Conservation (phyloP, 1,284 basidiomycete species). For the Agroathelia rolfsii region DNA sequence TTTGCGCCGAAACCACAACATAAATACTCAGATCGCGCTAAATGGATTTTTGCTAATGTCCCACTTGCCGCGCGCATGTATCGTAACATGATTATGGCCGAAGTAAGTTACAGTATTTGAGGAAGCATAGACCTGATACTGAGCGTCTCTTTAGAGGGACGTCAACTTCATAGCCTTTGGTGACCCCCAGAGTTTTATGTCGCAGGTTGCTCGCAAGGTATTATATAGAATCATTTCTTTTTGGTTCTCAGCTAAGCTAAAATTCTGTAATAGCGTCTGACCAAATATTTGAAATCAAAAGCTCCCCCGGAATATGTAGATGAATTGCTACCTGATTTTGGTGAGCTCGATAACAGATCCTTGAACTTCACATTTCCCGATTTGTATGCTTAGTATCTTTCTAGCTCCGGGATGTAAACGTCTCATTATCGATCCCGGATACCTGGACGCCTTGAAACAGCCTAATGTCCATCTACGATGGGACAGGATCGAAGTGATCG, state of each 20-base stretch:
- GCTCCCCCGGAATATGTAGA: conserved; percentile 18
- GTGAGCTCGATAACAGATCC: conserved; percentile 12
- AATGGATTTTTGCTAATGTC: conserved; percentile 17
- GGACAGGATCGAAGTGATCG: conserved; percentile 19
- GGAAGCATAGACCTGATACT: conserved; percentile 1
- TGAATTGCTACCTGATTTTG: conserved; percentile 18
- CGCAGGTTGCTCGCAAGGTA: conserved; percentile 11
- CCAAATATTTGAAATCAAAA: conserved; percentile 14
- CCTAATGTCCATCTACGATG: conserved; percentile 24
- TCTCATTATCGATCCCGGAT: conserved; percentile 20
- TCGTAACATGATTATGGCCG: conserved; percentile 13
- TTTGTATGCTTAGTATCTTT: neutral
- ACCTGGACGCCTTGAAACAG: conserved; percentile 19
- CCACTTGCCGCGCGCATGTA: conserved; percentile 16
- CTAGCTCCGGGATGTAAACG: conserved; percentile 19
- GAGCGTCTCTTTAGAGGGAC: conserved; percentile 16
- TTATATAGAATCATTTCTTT: too few species aligned
- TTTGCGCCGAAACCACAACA: conserved; percentile 16
- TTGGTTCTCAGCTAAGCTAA: neutral
- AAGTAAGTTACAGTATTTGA: conserved; percentile 10
- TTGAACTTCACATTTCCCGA: neutral
- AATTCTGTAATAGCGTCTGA: conserved; percentile 10
- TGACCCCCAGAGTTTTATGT: conserved; percentile 15
- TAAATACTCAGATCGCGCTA: conserved; percentile 11
- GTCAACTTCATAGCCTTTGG: conserved; percentile 17